These are phyloP conservation scores for Haplosporangium sp. DNA, from an alignment of 371 early-diverging fungal species.

Conservation along the genomic window DNA sequence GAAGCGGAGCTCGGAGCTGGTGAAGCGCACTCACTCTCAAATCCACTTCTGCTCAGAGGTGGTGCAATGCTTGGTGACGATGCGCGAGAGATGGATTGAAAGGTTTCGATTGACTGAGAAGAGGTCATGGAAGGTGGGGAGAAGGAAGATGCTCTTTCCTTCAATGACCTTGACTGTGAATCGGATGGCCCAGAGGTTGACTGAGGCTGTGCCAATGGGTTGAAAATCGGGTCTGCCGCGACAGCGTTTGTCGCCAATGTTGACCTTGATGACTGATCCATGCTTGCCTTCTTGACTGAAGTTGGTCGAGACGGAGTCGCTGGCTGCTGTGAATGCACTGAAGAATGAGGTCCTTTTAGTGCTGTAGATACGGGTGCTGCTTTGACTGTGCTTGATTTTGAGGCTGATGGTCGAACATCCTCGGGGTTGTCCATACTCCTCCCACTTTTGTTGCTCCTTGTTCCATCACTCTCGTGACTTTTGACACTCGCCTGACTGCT, in stretches of 20 bases:
- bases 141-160: neutral
- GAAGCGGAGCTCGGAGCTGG: constrained; percentile 17
- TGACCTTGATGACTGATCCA: constrained; percentile 8
- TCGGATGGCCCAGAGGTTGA: neutral
- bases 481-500: constrained; percentile 42
- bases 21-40: constrained; percentile 17
- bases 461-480: constrained; percentile 27
- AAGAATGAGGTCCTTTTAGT: neutral
- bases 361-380: neutral
- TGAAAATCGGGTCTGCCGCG: constrained; percentile 19
- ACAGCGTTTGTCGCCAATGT: neutral
- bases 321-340: constrained; percentile 1
- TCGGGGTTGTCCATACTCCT: constrained; percentile 23
- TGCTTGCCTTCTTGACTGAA: constrained; percentile 3
- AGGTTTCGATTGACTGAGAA: constrained; percentile 48
- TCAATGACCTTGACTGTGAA: constrained; percentile 3
- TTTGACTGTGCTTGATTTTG: neutral
- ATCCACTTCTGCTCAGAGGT: constrained; percentile 22
- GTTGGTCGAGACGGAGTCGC: neutral
- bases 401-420: neutral
- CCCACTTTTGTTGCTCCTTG: constrained; percentile 30
- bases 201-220: constrained; percentile 16
- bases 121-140: constrained; percentile 5
- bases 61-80: constrained; percentile 29
- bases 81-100: constrained; percentile 46